Evolutionary conservation across 2,329 filamentous ascomycete genomes (phyloP), one percentile per base, ranked within the genome.

Genomic region (Lachnellula cervina): DNA sequence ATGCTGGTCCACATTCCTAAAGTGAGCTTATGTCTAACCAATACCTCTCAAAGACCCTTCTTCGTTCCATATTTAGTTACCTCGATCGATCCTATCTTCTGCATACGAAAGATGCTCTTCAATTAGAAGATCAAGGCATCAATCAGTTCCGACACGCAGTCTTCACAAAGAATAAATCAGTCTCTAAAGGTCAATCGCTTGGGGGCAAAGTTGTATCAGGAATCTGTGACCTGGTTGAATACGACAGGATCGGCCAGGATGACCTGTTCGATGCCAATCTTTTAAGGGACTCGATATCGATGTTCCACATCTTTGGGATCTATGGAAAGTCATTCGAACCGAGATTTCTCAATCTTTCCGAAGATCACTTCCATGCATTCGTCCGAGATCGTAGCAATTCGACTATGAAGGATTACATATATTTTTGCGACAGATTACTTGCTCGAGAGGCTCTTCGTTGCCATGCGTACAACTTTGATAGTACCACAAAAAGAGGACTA

Each of bases 11-110:
- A 43, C 23, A 17, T 23, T 23, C 11, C n/a, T 45, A 16, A 1
- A 48, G 16, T 40, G 45, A 28, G 42, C n/a, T 13, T 21, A 25
- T 32, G 6, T 9, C 44, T 34, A 37, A 58, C 61, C 64, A 61
- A 64, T 45, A 14, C 28, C 5, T 19, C 16, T 35, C 49, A 63
- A 32, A 91, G 85, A 81, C 85, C 62, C 85, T 86, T 14, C 82
- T 99, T 51, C 84, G 91, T 49, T 93, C 89, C 60, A 88, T 95
- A 40, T 97, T 97, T 73, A 96, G 91, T 74, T 99, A 92, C 68
- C 80, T 99, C 62, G 93, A 99, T 70, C 86, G 94, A 60, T 89
- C 91, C 2, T 97, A 91, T 68, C 79, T 99, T 7, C 77, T 96
- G 2, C 86, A 87, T 55, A 84, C 86, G 46, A 84, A 86, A 62